Conservation (phyloP, 768 basidiomycete genomes). For the Mycena rebaudengoi region DNA sequence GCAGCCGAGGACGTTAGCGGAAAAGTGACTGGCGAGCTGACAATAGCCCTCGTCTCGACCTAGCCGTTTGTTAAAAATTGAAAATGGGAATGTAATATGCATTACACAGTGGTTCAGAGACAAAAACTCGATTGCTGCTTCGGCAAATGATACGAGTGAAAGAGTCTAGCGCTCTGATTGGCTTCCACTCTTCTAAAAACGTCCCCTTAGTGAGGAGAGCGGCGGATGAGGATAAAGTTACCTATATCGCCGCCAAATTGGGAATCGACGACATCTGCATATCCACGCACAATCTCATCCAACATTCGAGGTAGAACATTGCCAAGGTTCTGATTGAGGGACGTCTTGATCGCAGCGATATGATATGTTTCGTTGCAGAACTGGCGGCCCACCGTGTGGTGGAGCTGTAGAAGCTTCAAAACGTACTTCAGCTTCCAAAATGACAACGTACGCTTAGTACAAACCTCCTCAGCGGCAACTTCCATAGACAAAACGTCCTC, state of each 20-base stretch:
- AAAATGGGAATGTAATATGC: slow-evolving; percentile 20
- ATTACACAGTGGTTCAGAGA: not conserved
- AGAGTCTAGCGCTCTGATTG: not conserved
- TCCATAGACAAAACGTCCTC: not conserved
- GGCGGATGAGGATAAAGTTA: not conserved
- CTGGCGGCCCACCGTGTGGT: not conserved
- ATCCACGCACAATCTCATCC: not conserved
- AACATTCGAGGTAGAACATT: not conserved
- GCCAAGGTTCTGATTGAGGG: not conserved
- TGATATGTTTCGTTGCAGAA: not conserved
- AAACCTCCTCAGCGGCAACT: not conserved
- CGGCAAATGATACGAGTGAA: not conserved
- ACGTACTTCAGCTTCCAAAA: not conserved
- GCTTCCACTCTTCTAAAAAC: not conserved
- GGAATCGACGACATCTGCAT: not conserved
- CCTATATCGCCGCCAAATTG: not conserved
- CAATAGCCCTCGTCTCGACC: slow-evolving; percentile 46
- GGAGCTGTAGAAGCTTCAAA: not conserved
- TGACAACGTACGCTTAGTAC: not conserved
- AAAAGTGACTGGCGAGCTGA: slow-evolving; percentile 37
- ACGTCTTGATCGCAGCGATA: not conserved
- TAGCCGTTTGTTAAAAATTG: slow-evolving; percentile 25
- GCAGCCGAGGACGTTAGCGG: slow-evolving; percentile 38
- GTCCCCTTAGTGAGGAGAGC: not conserved
- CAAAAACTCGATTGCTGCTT: not conserved